phyloP scores from a whole-genome alignment of 1,284 basidiomycete species.

The Apiotrichum gracile region DNA sequence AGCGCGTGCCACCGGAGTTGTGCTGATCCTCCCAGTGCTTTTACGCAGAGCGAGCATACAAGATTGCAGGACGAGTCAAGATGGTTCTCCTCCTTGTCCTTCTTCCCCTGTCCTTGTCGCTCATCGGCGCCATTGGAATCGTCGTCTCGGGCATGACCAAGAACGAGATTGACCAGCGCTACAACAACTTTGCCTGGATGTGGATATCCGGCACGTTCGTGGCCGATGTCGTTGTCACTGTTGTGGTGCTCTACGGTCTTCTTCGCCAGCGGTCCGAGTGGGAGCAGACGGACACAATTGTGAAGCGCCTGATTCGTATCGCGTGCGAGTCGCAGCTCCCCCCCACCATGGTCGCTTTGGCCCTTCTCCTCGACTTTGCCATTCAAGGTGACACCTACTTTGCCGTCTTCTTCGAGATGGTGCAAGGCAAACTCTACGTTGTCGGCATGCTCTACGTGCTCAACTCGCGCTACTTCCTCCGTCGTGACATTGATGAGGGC shows the following conservation, averaged over 20 bases:
- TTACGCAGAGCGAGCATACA: constrained; percentile 18
- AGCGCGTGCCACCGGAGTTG: neutral
- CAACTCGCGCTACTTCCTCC: constrained; percentile 22
- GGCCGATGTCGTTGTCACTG: constrained; percentile 13
- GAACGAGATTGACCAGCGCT: neutral
- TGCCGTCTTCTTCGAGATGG: constrained; percentile 25
- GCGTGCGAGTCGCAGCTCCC: constrained; percentile 28
- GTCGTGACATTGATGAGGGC: constrained; percentile 8
- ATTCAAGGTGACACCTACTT: constrained; percentile 17
- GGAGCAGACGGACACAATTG: constrained; percentile 24
- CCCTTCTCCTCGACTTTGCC: constrained; percentile 21
- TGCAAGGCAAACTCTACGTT: constrained; percentile 25
- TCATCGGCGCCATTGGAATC: constrained; percentile 9
- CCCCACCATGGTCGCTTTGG: constrained; percentile 20
- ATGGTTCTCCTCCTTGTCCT: neutral
- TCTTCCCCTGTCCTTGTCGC: constrained; percentile 3
- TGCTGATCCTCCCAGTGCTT: neutral
- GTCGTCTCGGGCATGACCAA: neutral
- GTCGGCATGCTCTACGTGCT: constrained; percentile 24
- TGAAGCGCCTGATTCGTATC: constrained; percentile 18
- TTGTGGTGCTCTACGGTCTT: constrained; percentile 20
- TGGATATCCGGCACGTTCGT: constrained; percentile 6
- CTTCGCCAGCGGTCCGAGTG: constrained; percentile 23
- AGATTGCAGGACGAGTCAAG: constrained; percentile 9
- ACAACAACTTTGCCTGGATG: constrained; percentile 10